These are phyloP conservation scores for Dryadomyces sulphureus DNA, from an alignment of 2,329 filamentous ascomycete genomes.

Conservation along the genomic window DNA sequence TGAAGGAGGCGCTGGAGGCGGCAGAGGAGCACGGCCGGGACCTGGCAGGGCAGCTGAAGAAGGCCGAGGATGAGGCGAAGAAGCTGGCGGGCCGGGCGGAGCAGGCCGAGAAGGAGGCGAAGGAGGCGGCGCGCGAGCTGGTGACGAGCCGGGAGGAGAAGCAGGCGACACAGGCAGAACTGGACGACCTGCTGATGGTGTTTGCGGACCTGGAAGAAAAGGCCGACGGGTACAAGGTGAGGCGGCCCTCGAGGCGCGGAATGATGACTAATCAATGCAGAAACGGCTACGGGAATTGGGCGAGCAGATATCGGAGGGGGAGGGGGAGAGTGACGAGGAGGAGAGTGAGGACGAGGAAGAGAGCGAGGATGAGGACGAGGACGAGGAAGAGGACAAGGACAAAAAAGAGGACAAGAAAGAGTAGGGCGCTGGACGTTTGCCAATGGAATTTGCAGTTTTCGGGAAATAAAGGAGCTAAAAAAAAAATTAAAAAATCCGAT, in stretches of 20 bases:
- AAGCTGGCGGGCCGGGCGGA: conserved; percentile 17
- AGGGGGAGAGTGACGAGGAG: conserved; percentile 45
- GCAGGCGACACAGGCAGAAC: conserved; percentile 51
- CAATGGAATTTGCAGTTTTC: neutral
- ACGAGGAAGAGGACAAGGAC: conserved; percentile 26
- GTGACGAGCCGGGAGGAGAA: conserved; percentile 46
- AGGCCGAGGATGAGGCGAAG: conserved; percentile 6
- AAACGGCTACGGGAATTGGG: conserved; percentile 50
- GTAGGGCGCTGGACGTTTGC: conserved; percentile 3
- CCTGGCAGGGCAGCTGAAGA: conserved; percentile 16
- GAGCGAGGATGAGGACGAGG: conserved; percentile 40
- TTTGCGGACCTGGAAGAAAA: conserved; percentile 73
- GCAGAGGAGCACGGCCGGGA: conserved; percentile 14
- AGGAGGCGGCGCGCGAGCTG: conserved; percentile 17
- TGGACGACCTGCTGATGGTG: conserved; percentile 70
- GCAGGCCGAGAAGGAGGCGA: conserved; percentile 17
- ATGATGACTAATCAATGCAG: conserved; percentile 16
- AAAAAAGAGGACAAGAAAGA: conserved; percentile 16
- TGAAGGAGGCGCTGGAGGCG: conserved; percentile 16
- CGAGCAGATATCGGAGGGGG: conserved; percentile 60
- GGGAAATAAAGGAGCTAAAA: neutral
- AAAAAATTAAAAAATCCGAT: neutral
- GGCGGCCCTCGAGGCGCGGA: conserved; percentile 11
- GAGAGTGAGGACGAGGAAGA: conserved; percentile 53
- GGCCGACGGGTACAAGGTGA: conserved; percentile 57